Base-by-base conservation (phyloP, 192 early-diverging fungal species). In the Umbelopsis isabellina region DNA sequence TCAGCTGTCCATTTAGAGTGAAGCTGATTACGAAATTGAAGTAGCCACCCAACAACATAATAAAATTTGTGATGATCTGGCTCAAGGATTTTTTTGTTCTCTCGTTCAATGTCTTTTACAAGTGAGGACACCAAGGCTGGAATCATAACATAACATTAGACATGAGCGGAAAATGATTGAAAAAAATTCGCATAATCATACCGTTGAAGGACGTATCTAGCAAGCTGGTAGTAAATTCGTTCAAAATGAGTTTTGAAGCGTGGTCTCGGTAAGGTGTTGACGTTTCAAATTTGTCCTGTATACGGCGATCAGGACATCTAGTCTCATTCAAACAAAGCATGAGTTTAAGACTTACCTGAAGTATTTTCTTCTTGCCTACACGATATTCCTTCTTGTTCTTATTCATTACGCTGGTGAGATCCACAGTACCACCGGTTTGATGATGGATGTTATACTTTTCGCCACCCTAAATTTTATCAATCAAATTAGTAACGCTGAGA, bases 171-270 rank as follows among this genome's bases (percentile, higher is more conserved):
- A 35, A 61, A 16, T 1, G 21, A 10, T 12, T 33, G 30, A 2
- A 61, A 18, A 35, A 55, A 1, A 33, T 18, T 33, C 33, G 10
- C 2, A 2, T 27, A 21, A 37, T 21, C 53, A 52, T 83, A 83
- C 84, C 70, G 73, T 85, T 85, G 71, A 82, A 85, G 47, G 82
- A 79, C 11, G 69, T 74, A 61, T 83, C 76, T 52, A 83, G 13
- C 49, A 85, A 49, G 8, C 65, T 70, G 47, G 71, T 69, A 1
- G 80, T 70, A 6, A 78, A 66, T 18, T 61, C 51, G 10, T 71
- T 72, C 2, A 85, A 47, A 41, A 65, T 68, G 30, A 11, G 25
- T 22, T 69, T 22, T 23, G 76, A 33, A 35, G 18, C 6, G 0
- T 4, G 10, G 18, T 46, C 47, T 23, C 47, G 65, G 27, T 72